Base-by-base conservation (phyloP, 2,329 filamentous ascomycete species). In the Phaeoacremonium minimum region DNA sequence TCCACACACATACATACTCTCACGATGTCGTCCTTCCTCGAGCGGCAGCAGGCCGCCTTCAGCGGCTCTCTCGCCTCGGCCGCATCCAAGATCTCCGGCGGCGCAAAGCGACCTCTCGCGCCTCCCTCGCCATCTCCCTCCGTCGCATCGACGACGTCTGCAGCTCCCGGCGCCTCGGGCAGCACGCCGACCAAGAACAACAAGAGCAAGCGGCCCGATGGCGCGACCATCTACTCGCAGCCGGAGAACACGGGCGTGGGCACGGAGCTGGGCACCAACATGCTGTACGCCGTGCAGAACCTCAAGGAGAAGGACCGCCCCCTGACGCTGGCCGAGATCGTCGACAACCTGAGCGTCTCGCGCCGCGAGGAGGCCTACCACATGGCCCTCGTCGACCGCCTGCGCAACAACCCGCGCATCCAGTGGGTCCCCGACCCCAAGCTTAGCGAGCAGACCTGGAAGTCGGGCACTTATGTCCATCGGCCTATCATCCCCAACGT, bases 271-370 rank as follows among this genome's bases (percentile, higher is more conserved):
- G 83, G 88, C 68, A 94, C 89, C 11, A 87, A 95, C 59, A 83
- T 96, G 56, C 78, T 85, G 40, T 95, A 89, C 63, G 87, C 88
- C 15, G 82, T 95, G 56, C 80, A 90, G 44, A 87, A 88, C 57
- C 78, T 95, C 41, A 83, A 83, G 64, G 78, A 78, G 46, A 82
- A 83, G 56, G 81, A 83, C 55, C 77, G 80, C 42, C 66, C 84
- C 37, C 77, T 89, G 56, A 76, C 74, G 22, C 85, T 94, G 41
- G 67, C 76, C 33, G 84, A 91, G 46, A 83, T 96, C 48, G 76
- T 93, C 49, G 77, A 82, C 49, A 93, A 93, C 58, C 71, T 95
- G 42, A 87, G 83, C 36, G 73, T 93, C 26, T 77, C 78, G 34
- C 66, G 77, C 42, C 72, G 75, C 29, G 64, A 78, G 12, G 74